Percentiles rank a stretch among this genome's conserved stretches.
Evolutionary conservation across 192 early-diverging fungal genomes (phyloP).

Genomic region (Backusella tuberculispora): DNA sequence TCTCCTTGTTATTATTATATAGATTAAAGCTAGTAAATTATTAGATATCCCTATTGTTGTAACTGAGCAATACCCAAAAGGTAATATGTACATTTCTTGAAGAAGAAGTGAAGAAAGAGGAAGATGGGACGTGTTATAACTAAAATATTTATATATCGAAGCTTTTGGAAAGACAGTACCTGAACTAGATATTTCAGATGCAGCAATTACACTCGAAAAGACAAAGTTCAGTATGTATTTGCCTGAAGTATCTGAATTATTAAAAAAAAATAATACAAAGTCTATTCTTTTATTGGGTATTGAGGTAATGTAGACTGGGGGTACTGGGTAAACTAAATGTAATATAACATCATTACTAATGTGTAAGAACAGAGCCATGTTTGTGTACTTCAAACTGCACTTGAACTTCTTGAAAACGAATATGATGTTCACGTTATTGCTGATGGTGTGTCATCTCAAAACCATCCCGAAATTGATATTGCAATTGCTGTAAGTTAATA

Average conservation of each 20-base stretch:
- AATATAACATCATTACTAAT: neutral
- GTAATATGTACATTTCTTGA: constrained; percentile 29
- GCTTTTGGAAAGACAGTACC: constrained; percentile 76
- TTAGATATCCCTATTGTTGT: constrained; percentile 86
- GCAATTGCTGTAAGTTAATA: constrained; percentile 67
- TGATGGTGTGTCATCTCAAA: constrained; percentile 92
- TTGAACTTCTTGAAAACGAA: constrained; percentile 81
- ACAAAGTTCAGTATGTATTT: constrained; percentile 91
- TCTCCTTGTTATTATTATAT: neutral
- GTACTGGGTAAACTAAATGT: neutral
- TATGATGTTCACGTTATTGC: constrained; percentile 88
- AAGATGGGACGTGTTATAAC: neutral
- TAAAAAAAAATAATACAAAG: constrained; percentile 56
- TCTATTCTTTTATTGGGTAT: constrained; percentile 90
- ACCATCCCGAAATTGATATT: constrained; percentile 80
- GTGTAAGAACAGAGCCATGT: constrained; percentile 74
- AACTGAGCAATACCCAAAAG: constrained; percentile 87
- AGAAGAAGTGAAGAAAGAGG: neutral
- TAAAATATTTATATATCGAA: constrained; percentile 25
- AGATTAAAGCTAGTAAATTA: constrained; percentile 73
- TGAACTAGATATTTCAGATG: constrained; percentile 75
- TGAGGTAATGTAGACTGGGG: constrained; percentile 58
- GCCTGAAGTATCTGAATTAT: constrained; percentile 56
- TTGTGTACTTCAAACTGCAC: constrained; percentile 92
- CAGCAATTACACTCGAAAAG: constrained; percentile 67